Evolutionary conservation across 371 early-diverging fungal genomes (phyloP).

Genomic region (Circinella minor): DNA sequence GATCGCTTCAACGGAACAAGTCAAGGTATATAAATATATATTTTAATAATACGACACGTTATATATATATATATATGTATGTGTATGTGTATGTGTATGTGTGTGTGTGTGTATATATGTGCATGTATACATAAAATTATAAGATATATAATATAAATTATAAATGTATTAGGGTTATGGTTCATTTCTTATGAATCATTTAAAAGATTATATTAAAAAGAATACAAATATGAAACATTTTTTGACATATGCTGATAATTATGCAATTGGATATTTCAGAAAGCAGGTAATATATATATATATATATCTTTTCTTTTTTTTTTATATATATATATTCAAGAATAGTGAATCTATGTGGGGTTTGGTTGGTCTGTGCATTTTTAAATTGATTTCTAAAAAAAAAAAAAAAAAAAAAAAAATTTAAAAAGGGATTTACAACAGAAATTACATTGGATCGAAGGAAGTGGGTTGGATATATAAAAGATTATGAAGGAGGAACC

Average conservation of each 20-base stretch:
- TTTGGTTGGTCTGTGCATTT: constrained; percentile 1
- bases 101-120: background rate
- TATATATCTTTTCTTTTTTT: no score
- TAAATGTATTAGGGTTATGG: constrained; percentile 82
- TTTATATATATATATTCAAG: no score
- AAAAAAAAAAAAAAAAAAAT: no score
- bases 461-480: constrained; percentile 99
- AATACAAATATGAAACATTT: constrained; percentile 82
- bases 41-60: no score
- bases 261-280: constrained; percentile 99
- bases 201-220: constrained; percentile 87
- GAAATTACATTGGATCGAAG: constrained; percentile 92
- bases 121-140: background rate
- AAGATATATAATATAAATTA: background rate
- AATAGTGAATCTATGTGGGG: no score
- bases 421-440: constrained; percentile 94
- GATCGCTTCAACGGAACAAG: constrained; percentile 92
- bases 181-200: constrained; percentile 90
- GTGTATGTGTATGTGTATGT: background rate
- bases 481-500: constrained; percentile 99
- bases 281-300: constrained; percentile 78
- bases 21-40: constrained; percentile 68
- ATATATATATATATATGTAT: background rate
- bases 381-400: no score
- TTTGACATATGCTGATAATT: constrained; percentile 99